Base-by-base conservation (phyloP, 75 land plant species). In the Pseudotsuga menziesii region DNA sequence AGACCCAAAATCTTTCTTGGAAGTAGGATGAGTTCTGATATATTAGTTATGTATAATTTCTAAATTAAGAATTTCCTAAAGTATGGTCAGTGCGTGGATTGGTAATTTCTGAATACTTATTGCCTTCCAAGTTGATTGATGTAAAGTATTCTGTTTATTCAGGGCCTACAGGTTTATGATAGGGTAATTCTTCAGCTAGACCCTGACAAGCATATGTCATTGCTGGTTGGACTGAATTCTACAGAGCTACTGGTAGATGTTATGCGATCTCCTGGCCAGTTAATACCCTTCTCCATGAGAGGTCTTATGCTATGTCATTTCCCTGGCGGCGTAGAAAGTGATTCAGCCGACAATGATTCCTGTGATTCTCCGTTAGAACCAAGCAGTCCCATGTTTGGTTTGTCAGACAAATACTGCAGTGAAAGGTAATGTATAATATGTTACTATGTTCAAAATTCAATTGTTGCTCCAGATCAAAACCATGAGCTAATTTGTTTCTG, bases 221-320 rank as follows among this genome's bases (percentile, higher is more conserved):
- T 91, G 52, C 78, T 88, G 58, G 94, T 93, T 72, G 83, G 83
- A 54, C 67, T 91, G 57, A 95, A 95, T 69, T 93, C 92, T 35
- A 90, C 84, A n/a, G 97, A 93, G 60, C 70, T 93, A 25, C 79
- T 95, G 76, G 97, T 95, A 70, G 98, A 95, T 85, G 87, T 95
- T 19, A 91, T 93, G 97, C 85, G 97, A 9, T 89, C 87, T 85
- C 97, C 98, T 12, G 98, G 98, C 39, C 94, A 93, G 75, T 59
- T 95, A 58, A 84, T 96, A 67, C 97, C 98, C 9, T 85, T 86
- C 59, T 87, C 98, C 67, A 81, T 88, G 52, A 91, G 84, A 75
- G 91, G 91, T 16, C 83, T 95, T 66, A 85, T 89, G 32, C 84
- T 88, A 84, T 86, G 91, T 54, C 98, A 95, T 76, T 75, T 92